Conservation (phyloP, 176 grass and related monocot genomes). For the Paspalum notatum region DNA sequence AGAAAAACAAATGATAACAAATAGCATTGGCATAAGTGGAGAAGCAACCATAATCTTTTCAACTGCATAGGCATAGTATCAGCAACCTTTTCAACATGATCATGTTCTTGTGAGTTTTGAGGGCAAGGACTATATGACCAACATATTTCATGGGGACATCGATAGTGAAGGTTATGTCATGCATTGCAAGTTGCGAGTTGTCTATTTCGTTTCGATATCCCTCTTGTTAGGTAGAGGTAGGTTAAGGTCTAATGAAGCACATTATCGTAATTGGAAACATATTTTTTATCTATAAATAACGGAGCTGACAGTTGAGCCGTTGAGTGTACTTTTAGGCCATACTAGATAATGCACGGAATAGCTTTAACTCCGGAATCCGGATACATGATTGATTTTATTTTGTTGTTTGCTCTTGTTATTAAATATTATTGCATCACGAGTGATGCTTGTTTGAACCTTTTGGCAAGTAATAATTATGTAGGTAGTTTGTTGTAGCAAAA, state of each 20-base stretch:
- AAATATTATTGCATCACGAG: conserved; percentile 11
- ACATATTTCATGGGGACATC: conserved; percentile 24
- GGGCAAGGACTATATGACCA: conserved; percentile 14
- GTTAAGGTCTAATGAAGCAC: conserved; percentile 19
- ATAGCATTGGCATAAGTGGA: conserved; percentile 23
- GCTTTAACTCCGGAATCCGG: not conserved
- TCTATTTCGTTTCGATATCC: conserved; percentile 30
- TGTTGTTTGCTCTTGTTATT: not conserved
- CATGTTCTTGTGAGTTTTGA: conserved; percentile 37
- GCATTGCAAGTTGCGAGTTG: not conserved
- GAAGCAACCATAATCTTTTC: conserved; percentile 34
- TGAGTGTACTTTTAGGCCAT: conserved; percentile 13
- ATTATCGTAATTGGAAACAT: not conserved
- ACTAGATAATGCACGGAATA: conserved; percentile 1
- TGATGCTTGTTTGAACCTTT: not conserved
- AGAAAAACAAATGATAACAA: not conserved
- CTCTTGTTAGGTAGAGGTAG: conserved; percentile 34
- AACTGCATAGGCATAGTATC: conserved; percentile 35
- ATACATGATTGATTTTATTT: not conserved
- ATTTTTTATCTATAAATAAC: not conserved
- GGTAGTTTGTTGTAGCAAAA: not conserved
- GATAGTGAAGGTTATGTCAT: conserved; percentile 22
- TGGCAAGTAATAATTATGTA: not conserved
- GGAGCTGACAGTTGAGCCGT: conserved; percentile 3
- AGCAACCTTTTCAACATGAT: conserved; percentile 35